A percentile compares a stretch with the other conserved stretches of the same genome.
Evolutionary conservation across 352 stramenopile genomes (phyloP).

Genomic region (Pythium grandisporangium): DNA sequence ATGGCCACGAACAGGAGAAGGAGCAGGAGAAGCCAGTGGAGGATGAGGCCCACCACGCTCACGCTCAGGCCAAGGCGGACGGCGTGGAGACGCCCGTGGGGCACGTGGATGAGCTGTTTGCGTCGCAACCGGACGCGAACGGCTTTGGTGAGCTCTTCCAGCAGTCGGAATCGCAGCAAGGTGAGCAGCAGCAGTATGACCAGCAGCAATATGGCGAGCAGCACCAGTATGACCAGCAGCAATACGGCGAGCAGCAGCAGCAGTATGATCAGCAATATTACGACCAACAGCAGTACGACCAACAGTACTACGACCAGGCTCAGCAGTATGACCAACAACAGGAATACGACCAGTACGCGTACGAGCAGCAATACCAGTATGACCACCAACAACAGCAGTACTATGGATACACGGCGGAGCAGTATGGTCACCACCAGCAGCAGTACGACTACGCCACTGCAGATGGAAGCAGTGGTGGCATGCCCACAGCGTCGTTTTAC

Average conservation of each 20-base stretch:
- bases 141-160: neutral
- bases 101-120: too few species aligned
- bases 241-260: conserved; percentile 1
- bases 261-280: neutral
- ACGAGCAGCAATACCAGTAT: neutral
- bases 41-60: too few species aligned
- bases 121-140: too few species aligned
- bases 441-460: neutral
- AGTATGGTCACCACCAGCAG: conserved; percentile 5
- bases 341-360: neutral
- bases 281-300: neutral
- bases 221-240: conserved; percentile 3
- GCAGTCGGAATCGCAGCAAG: conserved; percentile 5
- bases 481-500: too few species aligned
- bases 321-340: conserved; percentile 1
- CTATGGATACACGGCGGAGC: conserved; percentile 1
- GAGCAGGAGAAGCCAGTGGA: too few species aligned
- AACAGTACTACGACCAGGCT: neutral
- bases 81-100: too few species aligned
- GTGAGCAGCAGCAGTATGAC: neutral
- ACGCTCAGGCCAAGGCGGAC: too few species aligned
- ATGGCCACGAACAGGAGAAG: too few species aligned
- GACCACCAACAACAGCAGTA: conserved; percentile 3
- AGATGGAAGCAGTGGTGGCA: neutral
- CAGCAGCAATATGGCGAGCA: conserved; percentile 1